These are phyloP conservation scores for Russula lepida DNA, from an alignment of 768 basidiomycete species.

Conservation along the genomic window DNA sequence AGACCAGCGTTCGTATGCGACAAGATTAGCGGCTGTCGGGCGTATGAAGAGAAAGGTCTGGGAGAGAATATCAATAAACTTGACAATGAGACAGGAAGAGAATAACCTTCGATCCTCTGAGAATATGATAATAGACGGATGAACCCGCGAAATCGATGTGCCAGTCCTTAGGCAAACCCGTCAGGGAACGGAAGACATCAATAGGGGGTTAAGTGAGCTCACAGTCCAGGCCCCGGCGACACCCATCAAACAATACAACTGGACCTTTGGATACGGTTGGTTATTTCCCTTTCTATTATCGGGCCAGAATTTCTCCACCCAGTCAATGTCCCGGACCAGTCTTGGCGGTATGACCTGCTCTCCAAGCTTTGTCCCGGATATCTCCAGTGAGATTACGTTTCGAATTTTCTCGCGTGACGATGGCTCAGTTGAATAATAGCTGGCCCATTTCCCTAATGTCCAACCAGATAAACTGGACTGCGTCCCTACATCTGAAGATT, in stretches of 20 bases:
- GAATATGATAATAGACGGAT: slow-evolving; percentile 95
- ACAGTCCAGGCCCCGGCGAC: slow-evolving; percentile 93
- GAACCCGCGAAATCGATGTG: slow-evolving; percentile 97
- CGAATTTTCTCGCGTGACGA: slow-evolving; percentile 73
- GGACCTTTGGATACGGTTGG: slow-evolving; percentile 83
- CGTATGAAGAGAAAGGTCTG: slow-evolving; percentile 94
- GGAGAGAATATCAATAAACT: neutral
- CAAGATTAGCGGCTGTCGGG: slow-evolving; percentile 77
- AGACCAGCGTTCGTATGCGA: slow-evolving; percentile 90
- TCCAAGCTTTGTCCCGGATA: slow-evolving; percentile 77
- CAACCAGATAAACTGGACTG: slow-evolving; percentile 82
- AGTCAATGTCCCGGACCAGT: slow-evolving; percentile 83
- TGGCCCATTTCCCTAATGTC: slow-evolving; percentile 87
- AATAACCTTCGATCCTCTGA: slow-evolving; percentile 72
- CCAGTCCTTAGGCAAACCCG: slow-evolving; percentile 66
- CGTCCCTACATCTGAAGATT: slow-evolving; percentile 65
- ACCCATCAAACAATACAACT: slow-evolving; percentile 95
- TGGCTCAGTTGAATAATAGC: slow-evolving; percentile 67
- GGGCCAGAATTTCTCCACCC: slow-evolving; percentile 97
- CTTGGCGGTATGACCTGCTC: slow-evolving; percentile 75
- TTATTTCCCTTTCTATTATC: slow-evolving; percentile 58
- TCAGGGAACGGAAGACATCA: neutral
- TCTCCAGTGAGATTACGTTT: slow-evolving; percentile 94
- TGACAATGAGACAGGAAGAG: neutral
- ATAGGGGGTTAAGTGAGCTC: slow-evolving; percentile 26